phyloP scores from a whole-genome alignment of 2,329 filamentous ascomycete species.

The Trichoderma aggressivum region DNA sequence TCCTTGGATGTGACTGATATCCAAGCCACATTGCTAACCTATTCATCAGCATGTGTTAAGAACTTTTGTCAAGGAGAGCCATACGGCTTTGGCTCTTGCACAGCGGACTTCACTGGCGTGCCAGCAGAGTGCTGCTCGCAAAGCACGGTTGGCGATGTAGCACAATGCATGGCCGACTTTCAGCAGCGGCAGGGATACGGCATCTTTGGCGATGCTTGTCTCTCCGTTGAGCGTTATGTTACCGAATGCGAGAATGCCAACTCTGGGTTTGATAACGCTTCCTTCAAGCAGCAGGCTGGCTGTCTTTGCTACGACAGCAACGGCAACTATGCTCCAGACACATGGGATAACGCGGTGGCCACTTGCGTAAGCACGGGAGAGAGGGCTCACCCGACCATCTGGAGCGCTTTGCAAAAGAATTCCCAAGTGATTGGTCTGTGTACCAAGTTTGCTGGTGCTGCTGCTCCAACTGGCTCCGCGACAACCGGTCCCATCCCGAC shows the following conservation, averaged over 20 bases:
- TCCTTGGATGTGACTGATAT: background rate
- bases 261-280: background rate
- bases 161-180: slow-evolving; percentile 11
- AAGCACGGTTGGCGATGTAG: slow-evolving; percentile 3
- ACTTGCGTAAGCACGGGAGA: slow-evolving; percentile 9
- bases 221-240: background rate
- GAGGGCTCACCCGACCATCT: slow-evolving; percentile 6
- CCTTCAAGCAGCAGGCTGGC: background rate
- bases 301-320: slow-evolving; percentile 1
- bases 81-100: slow-evolving; percentile 15
- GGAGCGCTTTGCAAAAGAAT: slow-evolving; percentile 1
- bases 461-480: background rate
- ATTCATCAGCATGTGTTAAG: slow-evolving; percentile 1
- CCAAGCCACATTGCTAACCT: background rate
- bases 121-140: slow-evolving; percentile 7
- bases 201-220: slow-evolving; percentile 3
- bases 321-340: slow-evolving; percentile 8
- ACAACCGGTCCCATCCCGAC: background rate
- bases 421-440: background rate
- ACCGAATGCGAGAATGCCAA: background rate
- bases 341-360: slow-evolving; percentile 6
- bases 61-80: slow-evolving; percentile 8
- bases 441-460: background rate
- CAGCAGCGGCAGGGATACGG: slow-evolving; percentile 7
- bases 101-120: slow-evolving; percentile 3